Conservation (phyloP, 2,329 filamentous ascomycete species). For the Trichoderma koningiopsis region DNA sequence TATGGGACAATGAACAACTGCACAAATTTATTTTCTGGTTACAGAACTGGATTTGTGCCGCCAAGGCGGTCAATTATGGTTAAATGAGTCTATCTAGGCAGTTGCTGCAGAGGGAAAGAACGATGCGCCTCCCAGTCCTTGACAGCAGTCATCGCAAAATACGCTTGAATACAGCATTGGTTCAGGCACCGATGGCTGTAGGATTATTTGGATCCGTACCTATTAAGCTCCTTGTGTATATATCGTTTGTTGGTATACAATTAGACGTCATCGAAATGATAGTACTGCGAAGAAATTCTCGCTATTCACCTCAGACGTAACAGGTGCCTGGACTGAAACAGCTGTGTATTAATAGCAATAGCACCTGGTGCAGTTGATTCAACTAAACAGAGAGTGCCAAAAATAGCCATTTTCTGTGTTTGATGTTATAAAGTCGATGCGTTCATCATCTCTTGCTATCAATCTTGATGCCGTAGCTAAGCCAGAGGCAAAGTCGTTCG, state of each 20-base stretch:
- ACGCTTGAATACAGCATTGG: no score
- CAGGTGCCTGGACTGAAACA: background rate
- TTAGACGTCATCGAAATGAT: background rate
- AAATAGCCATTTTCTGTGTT: background rate
- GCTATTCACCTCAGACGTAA: background rate
- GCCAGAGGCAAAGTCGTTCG: background rate
- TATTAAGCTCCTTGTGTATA: background rate
- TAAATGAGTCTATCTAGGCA: background rate
- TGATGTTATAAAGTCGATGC: background rate
- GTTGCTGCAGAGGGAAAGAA: background rate
- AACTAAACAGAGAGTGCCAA: background rate
- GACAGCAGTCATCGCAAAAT: background rate
- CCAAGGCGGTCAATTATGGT: background rate
- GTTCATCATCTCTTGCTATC: background rate
- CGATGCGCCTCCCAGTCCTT: background rate
- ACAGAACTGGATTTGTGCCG: background rate
- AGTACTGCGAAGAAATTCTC: background rate
- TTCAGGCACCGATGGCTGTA: background rate
- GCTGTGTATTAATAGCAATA: background rate
- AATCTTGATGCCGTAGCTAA: background rate
- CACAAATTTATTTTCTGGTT: background rate
- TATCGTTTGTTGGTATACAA: background rate
- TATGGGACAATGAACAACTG: background rate
- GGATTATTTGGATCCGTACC: background rate
- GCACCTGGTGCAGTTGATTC: background rate